These are phyloP conservation scores for Kregervanrija fluxuum DNA, from an alignment of 805 yeast species.

Conservation along the genomic window DNA sequence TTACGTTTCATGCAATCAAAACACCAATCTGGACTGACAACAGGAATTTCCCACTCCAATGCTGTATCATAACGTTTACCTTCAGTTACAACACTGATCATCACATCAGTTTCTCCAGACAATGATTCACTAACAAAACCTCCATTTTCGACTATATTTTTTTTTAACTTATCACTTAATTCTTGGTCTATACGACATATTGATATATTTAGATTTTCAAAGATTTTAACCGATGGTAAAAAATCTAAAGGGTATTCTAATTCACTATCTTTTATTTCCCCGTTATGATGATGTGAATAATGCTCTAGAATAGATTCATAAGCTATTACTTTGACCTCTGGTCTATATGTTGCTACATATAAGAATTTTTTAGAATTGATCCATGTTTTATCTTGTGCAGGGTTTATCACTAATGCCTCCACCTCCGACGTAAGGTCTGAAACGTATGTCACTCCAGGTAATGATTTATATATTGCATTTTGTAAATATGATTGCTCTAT, in stretches of 20 bases:
- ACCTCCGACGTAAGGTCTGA: conserved; percentile 25
- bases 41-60: conserved; percentile 45
- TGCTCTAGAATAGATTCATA: conserved; percentile 38
- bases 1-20: conserved; percentile 39
- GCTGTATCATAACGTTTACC: conserved; percentile 52
- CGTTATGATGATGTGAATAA: conserved; percentile 49
- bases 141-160: conserved; percentile 34
- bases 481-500: conserved; percentile 12
- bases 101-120: conserved; percentile 34
- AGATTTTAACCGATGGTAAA: conserved; percentile 29
- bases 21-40: conserved; percentile 48
- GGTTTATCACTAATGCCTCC: conserved; percentile 17
- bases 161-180: conserved; percentile 21
- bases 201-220: conserved; percentile 36
- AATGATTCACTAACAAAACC: conserved; percentile 46
- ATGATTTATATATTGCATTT: conserved; percentile 11
- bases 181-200: conserved; percentile 23
- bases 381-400: conserved; percentile 18
- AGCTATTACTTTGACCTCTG: conserved; percentile 50
- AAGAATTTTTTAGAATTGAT: conserved; percentile 44
- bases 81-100: conserved; percentile 42
- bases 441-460: conserved; percentile 13
- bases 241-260: conserved; percentile 1
- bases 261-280: conserved; percentile 25
- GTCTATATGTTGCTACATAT: conserved; percentile 41